phyloP scores from a whole-genome alignment of 148 eudicot species.

The Amaranthus palmeri region DNA sequence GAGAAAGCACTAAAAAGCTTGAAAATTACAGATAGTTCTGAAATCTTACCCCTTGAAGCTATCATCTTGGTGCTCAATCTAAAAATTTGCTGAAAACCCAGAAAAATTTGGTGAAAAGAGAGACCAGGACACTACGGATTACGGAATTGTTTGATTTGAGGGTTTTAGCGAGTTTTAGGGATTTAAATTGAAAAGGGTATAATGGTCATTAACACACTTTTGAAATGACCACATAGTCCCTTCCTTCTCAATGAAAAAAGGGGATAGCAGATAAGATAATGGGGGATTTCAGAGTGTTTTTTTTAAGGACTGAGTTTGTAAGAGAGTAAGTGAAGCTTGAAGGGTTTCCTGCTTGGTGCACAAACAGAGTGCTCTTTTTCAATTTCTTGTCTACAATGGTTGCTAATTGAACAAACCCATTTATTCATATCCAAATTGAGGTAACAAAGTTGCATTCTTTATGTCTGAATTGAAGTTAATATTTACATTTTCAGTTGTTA shows the following conservation, averaged over 20 bases:
- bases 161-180: slow-evolving; percentile 23
- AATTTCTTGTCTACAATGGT: slow-evolving; percentile 13
- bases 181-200: slow-evolving; percentile 1
- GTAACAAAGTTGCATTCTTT: slow-evolving; percentile 3
- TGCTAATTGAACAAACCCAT: slow-evolving; percentile 15
- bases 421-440: neutral
- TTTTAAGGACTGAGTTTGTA: neutral
- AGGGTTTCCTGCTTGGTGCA: neutral
- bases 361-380: slow-evolving; percentile 10
- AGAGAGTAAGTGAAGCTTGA: neutral
- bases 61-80: slow-evolving; percentile 16
- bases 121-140: neutral
- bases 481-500: neutral
- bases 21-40: slow-evolving; percentile 20
- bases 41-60: slow-evolving; percentile 30
- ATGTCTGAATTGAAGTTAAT: neutral
- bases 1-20: slow-evolving; percentile 19
- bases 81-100: slow-evolving; percentile 7
- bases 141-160: neutral
- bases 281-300: neutral
- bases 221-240: neutral
- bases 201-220: neutral
- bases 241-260: neutral
- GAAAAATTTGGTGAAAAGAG: neutral
- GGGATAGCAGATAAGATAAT: slow-evolving; percentile 24